Conservation (phyloP, 2,329 filamentous ascomycete species). For the Tolypocladium amazonense region DNA sequence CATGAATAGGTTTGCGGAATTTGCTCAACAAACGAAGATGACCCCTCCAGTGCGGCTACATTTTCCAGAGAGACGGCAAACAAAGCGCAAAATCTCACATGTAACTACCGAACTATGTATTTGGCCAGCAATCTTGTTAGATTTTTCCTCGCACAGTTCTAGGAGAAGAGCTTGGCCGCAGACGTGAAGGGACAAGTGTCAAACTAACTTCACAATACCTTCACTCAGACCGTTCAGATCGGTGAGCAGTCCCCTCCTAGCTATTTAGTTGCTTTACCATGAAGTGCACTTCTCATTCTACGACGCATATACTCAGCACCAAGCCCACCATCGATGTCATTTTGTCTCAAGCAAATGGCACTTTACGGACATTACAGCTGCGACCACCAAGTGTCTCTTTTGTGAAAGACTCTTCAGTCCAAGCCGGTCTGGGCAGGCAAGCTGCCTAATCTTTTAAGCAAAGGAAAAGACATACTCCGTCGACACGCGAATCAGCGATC, state of each 20-base stretch:
- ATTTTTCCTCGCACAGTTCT: neutral
- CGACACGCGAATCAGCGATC: no score
- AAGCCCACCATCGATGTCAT: neutral
- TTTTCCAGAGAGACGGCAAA: neutral
- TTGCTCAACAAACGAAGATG: neutral
- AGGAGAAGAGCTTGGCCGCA: neutral
- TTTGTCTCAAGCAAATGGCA: neutral
- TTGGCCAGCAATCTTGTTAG: neutral
- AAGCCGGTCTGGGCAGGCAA: neutral
- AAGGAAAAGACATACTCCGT: neutral
- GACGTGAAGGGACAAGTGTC: neutral
- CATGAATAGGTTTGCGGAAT: neutral
- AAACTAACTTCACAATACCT: neutral
- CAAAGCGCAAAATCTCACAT: neutral
- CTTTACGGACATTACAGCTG: neutral
- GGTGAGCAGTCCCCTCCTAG: neutral
- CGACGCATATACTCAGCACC: neutral
- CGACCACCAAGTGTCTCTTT: no score
- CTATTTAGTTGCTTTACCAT: neutral
- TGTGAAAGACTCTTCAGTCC: neutral
- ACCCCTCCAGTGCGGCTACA: neutral
- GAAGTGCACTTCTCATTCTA: neutral
- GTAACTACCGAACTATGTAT: neutral
- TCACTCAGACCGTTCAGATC: neutral
- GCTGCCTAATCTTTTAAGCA: neutral